Conservation (phyloP, 352 stramenopile species). For the Pythium phragmitis region DNA sequence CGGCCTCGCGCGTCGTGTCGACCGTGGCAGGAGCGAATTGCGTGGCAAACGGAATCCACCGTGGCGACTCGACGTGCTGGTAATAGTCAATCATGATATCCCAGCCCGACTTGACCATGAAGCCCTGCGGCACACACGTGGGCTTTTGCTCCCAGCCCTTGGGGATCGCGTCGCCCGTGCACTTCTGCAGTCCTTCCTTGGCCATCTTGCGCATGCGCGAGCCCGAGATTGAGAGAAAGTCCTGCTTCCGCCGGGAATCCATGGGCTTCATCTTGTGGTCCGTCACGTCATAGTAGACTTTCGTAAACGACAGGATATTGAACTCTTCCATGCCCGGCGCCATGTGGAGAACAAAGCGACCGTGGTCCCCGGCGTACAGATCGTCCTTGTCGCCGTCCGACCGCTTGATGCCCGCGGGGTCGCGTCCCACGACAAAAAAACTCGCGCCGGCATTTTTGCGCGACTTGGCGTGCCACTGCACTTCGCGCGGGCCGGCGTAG, state of each 20-base stretch:
- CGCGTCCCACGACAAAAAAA: slow-evolving; percentile 97
- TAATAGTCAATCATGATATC: slow-evolving; percentile 99
- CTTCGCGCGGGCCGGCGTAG: slow-evolving; percentile 97
- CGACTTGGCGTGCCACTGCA: slow-evolving; percentile 98
- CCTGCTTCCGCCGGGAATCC: slow-evolving; percentile 88
- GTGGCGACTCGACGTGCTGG: slow-evolving; percentile 91
- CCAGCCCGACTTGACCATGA: slow-evolving; percentile 98
- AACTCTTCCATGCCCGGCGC: slow-evolving; percentile 94
- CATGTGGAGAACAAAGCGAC: slow-evolving; percentile 96
- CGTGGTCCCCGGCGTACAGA: slow-evolving; percentile 96
- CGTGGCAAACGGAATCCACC: slow-evolving; percentile 78
- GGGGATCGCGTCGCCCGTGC: slow-evolving; percentile 66
- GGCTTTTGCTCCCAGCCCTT: slow-evolving; percentile 71
- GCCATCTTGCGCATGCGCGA: slow-evolving; percentile 97
- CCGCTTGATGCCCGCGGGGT: slow-evolving; percentile 98
- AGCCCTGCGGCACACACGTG: slow-evolving; percentile 95
- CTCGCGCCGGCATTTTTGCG: slow-evolving; percentile 94
- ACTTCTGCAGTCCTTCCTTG: slow-evolving; percentile 93
- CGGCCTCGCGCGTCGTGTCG: slow-evolving; percentile 46
- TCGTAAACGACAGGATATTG: slow-evolving; percentile 95
- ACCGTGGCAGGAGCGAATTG: slow-evolving; percentile 56
- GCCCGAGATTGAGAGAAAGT: slow-evolving; percentile 98
- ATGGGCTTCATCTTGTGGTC: slow-evolving; percentile 98
- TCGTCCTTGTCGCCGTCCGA: slow-evolving; percentile 94
- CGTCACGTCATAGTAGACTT: slow-evolving; percentile 97